Base-by-base conservation (phyloP, 2,329 filamentous ascomycete genomes). In the Penicillium digitatum region DNA sequence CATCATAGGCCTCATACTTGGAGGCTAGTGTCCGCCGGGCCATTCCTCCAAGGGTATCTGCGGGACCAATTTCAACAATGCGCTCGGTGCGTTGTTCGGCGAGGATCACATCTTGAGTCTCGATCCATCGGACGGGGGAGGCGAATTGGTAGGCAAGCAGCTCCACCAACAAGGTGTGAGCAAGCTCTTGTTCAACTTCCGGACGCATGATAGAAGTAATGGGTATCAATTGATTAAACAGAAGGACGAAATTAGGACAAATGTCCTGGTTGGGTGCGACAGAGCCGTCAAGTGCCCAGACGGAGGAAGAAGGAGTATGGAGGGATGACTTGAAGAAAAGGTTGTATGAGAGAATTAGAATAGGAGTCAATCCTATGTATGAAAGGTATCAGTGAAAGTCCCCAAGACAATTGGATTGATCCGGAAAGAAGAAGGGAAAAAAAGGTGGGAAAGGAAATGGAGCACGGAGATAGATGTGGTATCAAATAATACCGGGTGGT, bases 101-200 rank as follows among this genome's bases (percentile, higher is more conserved):
- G 67, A 99, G 88, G 71, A 99, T 94, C 68, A 99, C 94, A 93
- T 99, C 94, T 79, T 99, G 94, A 52, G 94, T 99, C 79, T 99
- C 94, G 77, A 99, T 99, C 94, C 94, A 99, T 86, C 94, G 87
- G 68, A 99, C 94, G 48, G 94, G 94, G 52, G 93, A 97, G 69
- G 94, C 94, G 76, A 99, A 99, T 75, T 99, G 94, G 78, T 97
- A 99, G 81, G 94, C 94, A 66, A 99, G 86, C 62, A 99, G 89
- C 86, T 99, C 94, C 64, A 99, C 90, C 73, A 99, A 89, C 78
- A 99, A 85, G 66, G 93, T 97, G 78, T 99, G 93, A 72, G 94
- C 89, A 76, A 99, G 89, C 82, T 99, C 94, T 79, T 99, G 94
- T 86, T 99, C 93, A 77, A 97, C 83, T 85, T 99, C 94, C 76